These are phyloP conservation scores for Ceriops tagal DNA, from an alignment of 345 rosid genomes.

Conservation along the genomic window DNA sequence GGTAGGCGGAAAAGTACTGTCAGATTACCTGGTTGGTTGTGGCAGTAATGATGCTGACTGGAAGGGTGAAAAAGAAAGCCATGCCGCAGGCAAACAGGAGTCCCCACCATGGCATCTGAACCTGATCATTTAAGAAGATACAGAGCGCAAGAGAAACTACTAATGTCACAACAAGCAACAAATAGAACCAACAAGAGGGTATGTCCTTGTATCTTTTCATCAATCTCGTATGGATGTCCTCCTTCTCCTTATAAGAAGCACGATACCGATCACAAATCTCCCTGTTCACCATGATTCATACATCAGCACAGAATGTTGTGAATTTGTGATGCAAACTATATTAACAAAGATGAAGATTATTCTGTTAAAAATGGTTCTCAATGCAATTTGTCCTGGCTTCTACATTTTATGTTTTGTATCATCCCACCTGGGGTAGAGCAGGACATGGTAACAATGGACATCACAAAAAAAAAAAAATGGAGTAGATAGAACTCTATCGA, in stretches of 20 bases:
- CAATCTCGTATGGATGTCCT: constrained; percentile 74
- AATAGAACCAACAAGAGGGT: constrained; percentile 86
- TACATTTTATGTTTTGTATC: too few relatives aligned
- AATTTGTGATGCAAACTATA: background rate
- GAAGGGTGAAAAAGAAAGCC: constrained; percentile 83
- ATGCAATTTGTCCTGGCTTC: too few relatives aligned
- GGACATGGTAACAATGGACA: too few relatives aligned
- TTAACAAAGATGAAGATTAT: too few relatives aligned
- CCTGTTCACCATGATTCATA: constrained; percentile 35
- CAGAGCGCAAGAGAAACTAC: constrained; percentile 58
- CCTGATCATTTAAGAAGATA: constrained; percentile 60
- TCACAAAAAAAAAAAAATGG: too few relatives aligned
- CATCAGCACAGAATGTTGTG: background rate
- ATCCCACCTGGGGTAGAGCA: too few relatives aligned
- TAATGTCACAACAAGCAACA: constrained; percentile 44
- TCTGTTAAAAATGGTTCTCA: too few relatives aligned
- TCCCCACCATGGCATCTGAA: constrained; percentile 98
- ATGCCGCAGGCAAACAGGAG: constrained; percentile 64
- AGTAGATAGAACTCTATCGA: too few relatives aligned
- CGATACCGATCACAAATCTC: constrained; percentile 56
- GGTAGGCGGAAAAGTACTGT: background rate
- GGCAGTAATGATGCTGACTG: constrained; percentile 82
- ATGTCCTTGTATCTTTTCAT: constrained; percentile 79
- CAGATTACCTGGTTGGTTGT: constrained; percentile 75
- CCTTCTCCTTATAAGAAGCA: constrained; percentile 63